phyloP scores from a whole-genome alignment of 2,329 filamentous ascomycete species.

The Phialocephala sp. region DNA sequence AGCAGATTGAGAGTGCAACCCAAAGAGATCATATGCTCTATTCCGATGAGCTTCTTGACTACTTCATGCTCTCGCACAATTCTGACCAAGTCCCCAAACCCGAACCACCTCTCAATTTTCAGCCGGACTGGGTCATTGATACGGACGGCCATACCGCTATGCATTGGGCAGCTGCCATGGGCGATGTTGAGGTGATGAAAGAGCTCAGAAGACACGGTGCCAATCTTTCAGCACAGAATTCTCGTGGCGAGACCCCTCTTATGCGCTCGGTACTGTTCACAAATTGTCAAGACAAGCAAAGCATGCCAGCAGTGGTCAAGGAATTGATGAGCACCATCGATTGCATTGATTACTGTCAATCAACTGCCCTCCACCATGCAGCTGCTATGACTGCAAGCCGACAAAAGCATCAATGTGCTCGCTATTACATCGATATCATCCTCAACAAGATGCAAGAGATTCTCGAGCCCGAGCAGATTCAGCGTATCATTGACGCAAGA shows the following conservation, averaged over 20 bases:
- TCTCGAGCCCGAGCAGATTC: slow-evolving; percentile 76
- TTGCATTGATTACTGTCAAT: slow-evolving; percentile 77
- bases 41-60: slow-evolving; percentile 91
- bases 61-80: slow-evolving; percentile 87
- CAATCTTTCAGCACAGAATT: slow-evolving; percentile 71
- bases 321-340: slow-evolving; percentile 84
- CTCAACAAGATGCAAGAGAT: slow-evolving; percentile 85
- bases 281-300: slow-evolving; percentile 93
- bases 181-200: slow-evolving; percentile 88
- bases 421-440: slow-evolving; percentile 92
- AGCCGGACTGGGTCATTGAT: slow-evolving; percentile 92
- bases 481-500: slow-evolving; percentile 78
- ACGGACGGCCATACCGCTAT: slow-evolving; percentile 90
- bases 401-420: slow-evolving; percentile 84
- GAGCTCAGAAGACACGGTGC: slow-evolving; percentile 84
- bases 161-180: slow-evolving; percentile 98
- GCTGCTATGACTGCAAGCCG: slow-evolving; percentile 83
- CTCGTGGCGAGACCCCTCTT: slow-evolving; percentile 83
- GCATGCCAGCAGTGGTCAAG: slow-evolving; percentile 83
- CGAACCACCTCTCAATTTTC: slow-evolving; percentile 82
- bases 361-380: slow-evolving; percentile 93
- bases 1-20: slow-evolving; percentile 66
- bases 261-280: slow-evolving; percentile 96
- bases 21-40: slow-evolving; percentile 90
- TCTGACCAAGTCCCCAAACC: slow-evolving; percentile 63